phyloP scores from a whole-genome alignment of 2,329 filamentous ascomycete species.

The Fusarium torulosum region DNA sequence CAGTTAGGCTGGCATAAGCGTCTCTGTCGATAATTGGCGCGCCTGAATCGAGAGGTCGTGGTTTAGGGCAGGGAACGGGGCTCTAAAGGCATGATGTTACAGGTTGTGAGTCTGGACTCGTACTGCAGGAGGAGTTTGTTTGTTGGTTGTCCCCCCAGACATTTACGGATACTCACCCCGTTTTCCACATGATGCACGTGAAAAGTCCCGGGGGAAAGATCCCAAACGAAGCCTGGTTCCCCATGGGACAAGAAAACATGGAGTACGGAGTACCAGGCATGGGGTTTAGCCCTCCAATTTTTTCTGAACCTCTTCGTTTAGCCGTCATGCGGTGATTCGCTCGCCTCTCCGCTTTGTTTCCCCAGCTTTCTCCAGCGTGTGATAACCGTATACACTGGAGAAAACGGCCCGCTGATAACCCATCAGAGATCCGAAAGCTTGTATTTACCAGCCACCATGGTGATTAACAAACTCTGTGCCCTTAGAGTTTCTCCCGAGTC shows the following conservation, averaged over 20 bases:
- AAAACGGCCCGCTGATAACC: conserved; percentile 5
- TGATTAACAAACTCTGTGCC: background rate
- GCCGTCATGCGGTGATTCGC: conserved; percentile 16
- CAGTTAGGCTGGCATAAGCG: background rate
- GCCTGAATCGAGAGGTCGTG: background rate
- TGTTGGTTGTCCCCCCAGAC: background rate
- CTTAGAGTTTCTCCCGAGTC: background rate
- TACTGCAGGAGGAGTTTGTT: background rate
- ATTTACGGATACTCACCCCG: background rate
- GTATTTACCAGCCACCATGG: background rate
- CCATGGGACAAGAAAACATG: background rate
- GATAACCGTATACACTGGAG: conserved; percentile 32
- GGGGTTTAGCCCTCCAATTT: conserved; percentile 26
- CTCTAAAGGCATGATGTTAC: conserved; percentile 1
- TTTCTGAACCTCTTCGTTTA: conserved; percentile 5
- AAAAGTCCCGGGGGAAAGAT: conserved; percentile 13
- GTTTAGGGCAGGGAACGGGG: background rate
- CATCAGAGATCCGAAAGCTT: background rate
- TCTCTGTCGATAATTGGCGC: conserved; percentile 15
- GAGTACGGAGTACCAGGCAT: background rate
- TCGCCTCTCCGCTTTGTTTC: conserved; percentile 21
- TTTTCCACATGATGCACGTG: conserved; percentile 12
- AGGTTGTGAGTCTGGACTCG: conserved; percentile 9
- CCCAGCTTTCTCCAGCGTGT: conserved; percentile 31
- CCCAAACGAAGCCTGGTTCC: background rate